Percentiles rank a stretch among this genome's conserved stretches.
Conservation (phyloP, 371 early-diverging fungal species). For the Mortierella sp. region DNA sequence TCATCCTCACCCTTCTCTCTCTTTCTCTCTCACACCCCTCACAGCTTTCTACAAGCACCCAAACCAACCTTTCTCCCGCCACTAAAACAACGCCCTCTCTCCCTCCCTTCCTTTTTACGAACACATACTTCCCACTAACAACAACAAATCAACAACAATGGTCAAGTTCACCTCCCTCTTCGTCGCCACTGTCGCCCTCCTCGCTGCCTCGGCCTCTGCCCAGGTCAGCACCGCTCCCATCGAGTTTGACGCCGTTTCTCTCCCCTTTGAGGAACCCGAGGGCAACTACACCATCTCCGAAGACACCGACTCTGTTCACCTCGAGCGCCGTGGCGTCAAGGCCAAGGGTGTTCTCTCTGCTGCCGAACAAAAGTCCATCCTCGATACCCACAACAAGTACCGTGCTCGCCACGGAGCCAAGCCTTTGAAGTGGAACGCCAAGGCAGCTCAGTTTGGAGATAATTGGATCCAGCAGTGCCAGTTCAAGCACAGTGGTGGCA, state of each 20-base stretch:
- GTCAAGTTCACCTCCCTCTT: constrained; percentile 49
- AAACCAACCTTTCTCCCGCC: not conserved
- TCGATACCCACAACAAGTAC: constrained; percentile 64
- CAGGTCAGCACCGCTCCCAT: constrained; percentile 12
- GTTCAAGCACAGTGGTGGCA: constrained; percentile 61
- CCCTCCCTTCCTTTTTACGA: not conserved
- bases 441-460: constrained; percentile 62
- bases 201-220: constrained; percentile 31
- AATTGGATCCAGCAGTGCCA: constrained; percentile 64
- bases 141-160: constrained; percentile 19
- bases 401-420: constrained; percentile 64
- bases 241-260: not conserved
- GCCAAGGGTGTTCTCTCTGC: constrained; percentile 1
- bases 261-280: constrained; percentile 4
- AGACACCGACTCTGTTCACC: not conserved
- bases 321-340: not conserved
- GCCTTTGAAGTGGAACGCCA: constrained; percentile 63
- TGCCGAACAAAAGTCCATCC: constrained; percentile 23
- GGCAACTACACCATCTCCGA: not conserved
- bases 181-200: constrained; percentile 39
- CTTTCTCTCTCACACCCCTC: constrained; percentile 7
- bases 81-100: not conserved
- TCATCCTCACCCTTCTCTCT: not conserved
- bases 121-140: not conserved
- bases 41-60: constrained; percentile 11